phyloP scores from a whole-genome alignment of 345 rosid species.

The Brassica cretica region DNA sequence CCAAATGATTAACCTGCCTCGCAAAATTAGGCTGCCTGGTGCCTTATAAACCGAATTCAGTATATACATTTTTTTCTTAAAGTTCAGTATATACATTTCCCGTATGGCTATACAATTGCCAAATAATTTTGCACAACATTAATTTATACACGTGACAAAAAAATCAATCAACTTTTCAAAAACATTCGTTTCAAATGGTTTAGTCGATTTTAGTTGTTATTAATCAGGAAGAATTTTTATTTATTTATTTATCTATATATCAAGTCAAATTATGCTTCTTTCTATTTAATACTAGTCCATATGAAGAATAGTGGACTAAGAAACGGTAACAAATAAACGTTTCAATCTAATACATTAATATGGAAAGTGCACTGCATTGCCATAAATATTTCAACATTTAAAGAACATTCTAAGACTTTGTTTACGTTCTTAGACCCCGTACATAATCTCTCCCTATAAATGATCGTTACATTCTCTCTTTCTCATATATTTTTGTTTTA shows the following conservation, averaged over 20 bases:
- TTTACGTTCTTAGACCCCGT: slow-evolving; percentile 14
- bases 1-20: not conserved
- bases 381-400: slow-evolving; percentile 1
- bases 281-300: not conserved
- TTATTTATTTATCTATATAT: not conserved
- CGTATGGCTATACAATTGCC: not conserved
- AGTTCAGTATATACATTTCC: not conserved
- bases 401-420: slow-evolving; percentile 18
- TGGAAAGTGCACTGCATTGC: slow-evolving; percentile 18
- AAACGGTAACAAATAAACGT: slow-evolving; percentile 26
- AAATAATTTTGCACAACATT: too few relatives aligned
- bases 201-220: not conserved
- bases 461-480: not conserved
- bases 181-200: not conserved
- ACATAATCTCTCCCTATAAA: slow-evolving; percentile 17
- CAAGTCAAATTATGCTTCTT: not conserved
- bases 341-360: slow-evolving; percentile 9
- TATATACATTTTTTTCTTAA: too few relatives aligned
- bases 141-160: too few relatives aligned
- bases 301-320: not conserved
- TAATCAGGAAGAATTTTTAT: not conserved
- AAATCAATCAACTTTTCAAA: not conserved
- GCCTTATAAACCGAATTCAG: too few relatives aligned
- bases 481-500: not conserved
- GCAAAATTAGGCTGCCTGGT: not conserved